Percentiles rank a stretch among this genome's conserved stretches.
These are phyloP conservation scores for Parathielavia hyrcaniae DNA, from an alignment of 495 filamentous ascomycete species.

Conservation along the genomic window DNA sequence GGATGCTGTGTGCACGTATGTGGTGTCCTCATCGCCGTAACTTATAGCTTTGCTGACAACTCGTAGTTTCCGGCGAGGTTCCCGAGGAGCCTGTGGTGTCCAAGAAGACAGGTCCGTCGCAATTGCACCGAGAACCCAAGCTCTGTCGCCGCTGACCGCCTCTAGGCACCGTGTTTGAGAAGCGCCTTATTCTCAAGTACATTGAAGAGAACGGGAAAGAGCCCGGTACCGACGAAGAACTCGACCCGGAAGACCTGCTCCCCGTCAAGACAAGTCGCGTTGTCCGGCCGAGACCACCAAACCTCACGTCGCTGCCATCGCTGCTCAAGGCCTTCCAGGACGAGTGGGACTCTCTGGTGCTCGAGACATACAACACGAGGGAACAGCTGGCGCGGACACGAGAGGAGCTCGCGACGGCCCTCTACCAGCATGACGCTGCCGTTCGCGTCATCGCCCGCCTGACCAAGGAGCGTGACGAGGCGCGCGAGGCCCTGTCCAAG, in stretches of 20 bases:
- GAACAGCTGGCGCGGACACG: constrained; percentile 83
- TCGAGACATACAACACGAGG: constrained; percentile 82
- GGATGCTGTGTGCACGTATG: constrained; percentile 71
- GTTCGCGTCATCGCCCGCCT: constrained; percentile 86
- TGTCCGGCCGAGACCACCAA: constrained; percentile 84
- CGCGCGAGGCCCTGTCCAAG: constrained; percentile 82
- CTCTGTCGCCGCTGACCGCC: constrained; percentile 21
- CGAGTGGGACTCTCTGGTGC: constrained; percentile 90
- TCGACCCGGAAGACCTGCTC: constrained; percentile 79
- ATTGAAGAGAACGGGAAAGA: constrained; percentile 92
- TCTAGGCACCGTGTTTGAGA: constrained; percentile 83
- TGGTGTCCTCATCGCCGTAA: neutral
- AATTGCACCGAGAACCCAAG: neutral
- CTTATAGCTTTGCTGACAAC: constrained; percentile 19
- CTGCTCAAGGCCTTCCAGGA: constrained; percentile 94
- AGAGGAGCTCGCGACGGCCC: constrained; percentile 85
- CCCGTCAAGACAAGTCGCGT: constrained; percentile 75
- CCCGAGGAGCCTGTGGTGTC: constrained; percentile 93
- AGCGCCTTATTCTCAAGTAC: constrained; percentile 89
- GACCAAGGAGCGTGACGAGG: constrained; percentile 84
- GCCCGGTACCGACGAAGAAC: constrained; percentile 82
- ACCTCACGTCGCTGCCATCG: constrained; percentile 94
- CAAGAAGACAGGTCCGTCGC: constrained; percentile 74
- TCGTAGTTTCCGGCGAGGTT: constrained; percentile 88
- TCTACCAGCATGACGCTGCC: constrained; percentile 96